These are phyloP conservation scores for Solanum neorickii DNA, from an alignment of 257 asterid genomes.

Conservation along the genomic window DNA sequence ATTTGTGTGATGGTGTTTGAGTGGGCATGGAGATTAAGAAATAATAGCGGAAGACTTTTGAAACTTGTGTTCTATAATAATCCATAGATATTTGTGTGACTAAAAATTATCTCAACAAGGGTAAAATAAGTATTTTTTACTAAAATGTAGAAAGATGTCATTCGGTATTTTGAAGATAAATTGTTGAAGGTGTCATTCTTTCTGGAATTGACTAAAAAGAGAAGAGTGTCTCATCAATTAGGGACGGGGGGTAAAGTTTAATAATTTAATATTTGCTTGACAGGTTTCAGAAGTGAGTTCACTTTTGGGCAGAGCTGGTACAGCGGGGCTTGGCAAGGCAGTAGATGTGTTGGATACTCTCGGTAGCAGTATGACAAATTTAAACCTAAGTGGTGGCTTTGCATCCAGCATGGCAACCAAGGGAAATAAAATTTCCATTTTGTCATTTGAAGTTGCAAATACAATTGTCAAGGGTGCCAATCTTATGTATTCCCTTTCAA, in stretches of 20 bases:
- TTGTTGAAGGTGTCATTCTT: neutral
- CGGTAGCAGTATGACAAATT: conserved; percentile 94
- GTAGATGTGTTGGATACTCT: conserved; percentile 92
- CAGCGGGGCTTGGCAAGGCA: conserved; percentile 47
- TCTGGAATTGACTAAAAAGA: neutral
- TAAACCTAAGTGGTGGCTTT: conserved; percentile 77
- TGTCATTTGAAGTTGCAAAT: conserved; percentile 97
- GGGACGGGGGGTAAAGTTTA: neutral
- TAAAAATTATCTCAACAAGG: neutral
- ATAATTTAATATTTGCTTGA: neutral
- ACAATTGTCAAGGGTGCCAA: conserved; percentile 93
- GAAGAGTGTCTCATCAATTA: neutral
- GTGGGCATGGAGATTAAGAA: neutral
- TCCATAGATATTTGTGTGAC: neutral
- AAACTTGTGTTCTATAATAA: neutral
- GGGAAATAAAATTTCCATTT: conserved; percentile 70
- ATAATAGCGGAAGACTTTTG: neutral
- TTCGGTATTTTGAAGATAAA: neutral
- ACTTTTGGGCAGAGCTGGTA: conserved; percentile 80
- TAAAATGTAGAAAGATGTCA: neutral
- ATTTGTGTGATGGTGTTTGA: neutral
- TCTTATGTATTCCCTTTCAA: conserved; percentile 71
- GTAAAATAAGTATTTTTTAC: neutral
- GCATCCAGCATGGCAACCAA: conserved; percentile 74
- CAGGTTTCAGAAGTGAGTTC: conserved; percentile 96